Percentiles rank a stretch among this genome's conserved stretches.
Evolutionary conservation across 73 alveolate species (phyloP).

Genomic region (Paramecium caudatum): DNA sequence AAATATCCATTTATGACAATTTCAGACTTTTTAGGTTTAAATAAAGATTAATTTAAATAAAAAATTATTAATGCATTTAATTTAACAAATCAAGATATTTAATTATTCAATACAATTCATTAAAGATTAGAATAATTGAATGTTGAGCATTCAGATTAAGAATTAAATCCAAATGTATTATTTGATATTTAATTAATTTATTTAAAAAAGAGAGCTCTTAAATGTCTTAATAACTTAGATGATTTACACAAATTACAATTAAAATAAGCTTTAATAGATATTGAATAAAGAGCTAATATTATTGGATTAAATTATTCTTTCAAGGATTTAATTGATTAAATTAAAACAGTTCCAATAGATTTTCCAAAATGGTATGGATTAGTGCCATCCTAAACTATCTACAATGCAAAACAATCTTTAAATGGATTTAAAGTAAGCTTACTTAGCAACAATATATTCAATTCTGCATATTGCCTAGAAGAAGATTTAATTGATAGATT

Average conservation of each 20-base stretch:
- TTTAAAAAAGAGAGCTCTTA: not conserved
- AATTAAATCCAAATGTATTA: not conserved
- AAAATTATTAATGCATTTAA: not conserved
- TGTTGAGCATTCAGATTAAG: not conserved
- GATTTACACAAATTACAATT: not conserved
- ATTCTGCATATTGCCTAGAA: constrained; percentile 18
- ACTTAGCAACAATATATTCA: not conserved
- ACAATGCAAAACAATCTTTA: not conserved
- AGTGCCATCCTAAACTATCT: not conserved
- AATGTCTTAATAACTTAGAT: not conserved
- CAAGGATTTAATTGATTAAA: constrained; percentile 11
- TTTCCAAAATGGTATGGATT: constrained; percentile 61
- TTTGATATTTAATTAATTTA: not conserved
- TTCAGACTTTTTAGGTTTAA: not conserved
- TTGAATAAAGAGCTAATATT: not conserved
- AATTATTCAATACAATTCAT: not conserved
- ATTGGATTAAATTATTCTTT: not conserved
- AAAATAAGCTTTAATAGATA: constrained; percentile 22
- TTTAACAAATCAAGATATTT: not conserved
- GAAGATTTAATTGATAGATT: constrained; percentile 35
- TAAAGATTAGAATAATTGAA: not conserved
- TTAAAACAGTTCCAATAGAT: not conserved
- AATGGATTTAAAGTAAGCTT: constrained; percentile 55
- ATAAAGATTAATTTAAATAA: not conserved
- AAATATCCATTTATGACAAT: not conserved